phyloP scores from a whole-genome alignment of 2,329 filamentous ascomycete genomes.

The Aurifilum marmelostoma region DNA sequence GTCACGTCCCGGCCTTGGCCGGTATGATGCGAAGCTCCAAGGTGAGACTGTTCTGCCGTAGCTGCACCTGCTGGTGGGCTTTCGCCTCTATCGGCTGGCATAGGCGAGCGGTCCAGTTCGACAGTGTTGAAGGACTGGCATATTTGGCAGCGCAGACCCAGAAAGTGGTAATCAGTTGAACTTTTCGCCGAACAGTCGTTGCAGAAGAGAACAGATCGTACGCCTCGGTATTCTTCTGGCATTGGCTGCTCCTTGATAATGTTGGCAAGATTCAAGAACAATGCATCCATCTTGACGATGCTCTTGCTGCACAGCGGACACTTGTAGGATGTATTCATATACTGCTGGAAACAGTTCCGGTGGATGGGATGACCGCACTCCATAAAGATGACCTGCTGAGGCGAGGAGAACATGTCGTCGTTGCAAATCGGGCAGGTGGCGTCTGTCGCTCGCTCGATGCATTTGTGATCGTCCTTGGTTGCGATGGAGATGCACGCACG shows the following conservation, averaged over 20 bases:
- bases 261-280: constrained; percentile 88
- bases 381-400: constrained; percentile 33
- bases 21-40: neutral
- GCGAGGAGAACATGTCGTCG: constrained; percentile 61
- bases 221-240: constrained; percentile 80
- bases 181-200: constrained; percentile 93
- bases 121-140: constrained; percentile 73
- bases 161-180: constrained; percentile 88
- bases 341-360: constrained; percentile 82
- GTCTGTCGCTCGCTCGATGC: constrained; percentile 91
- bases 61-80: neutral
- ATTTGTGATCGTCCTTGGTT: constrained; percentile 83
- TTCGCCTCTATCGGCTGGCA: constrained; percentile 15
- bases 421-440: constrained; percentile 97
- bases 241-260: constrained; percentile 90
- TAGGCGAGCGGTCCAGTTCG: constrained; percentile 47
- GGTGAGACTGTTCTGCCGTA: neutral
- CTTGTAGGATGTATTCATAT: constrained; percentile 89
- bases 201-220: constrained; percentile 82
- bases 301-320: constrained; percentile 97
- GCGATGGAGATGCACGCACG: constrained; percentile 92
- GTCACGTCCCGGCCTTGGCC: neutral
- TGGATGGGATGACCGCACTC: constrained; percentile 86
- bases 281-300: constrained; percentile 95
- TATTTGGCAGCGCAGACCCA: constrained; percentile 84